Evolutionary conservation across 306 rosid species (phyloP).

Genomic region (Arachis hypogaea): DNA sequence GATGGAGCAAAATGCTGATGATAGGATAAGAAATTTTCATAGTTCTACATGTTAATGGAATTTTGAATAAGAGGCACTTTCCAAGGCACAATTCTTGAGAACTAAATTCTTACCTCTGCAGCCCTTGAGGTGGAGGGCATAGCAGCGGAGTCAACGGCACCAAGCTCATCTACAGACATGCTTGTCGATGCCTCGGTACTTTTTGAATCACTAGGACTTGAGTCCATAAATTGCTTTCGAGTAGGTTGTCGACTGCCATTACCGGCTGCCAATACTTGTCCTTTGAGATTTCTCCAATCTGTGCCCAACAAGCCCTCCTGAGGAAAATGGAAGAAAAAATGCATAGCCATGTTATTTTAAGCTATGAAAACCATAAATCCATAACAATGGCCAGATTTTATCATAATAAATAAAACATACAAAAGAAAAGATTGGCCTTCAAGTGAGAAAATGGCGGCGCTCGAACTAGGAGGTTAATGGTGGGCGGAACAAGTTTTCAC

Average conservation of each 20-base stretch:
- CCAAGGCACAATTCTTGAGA: slow-evolving; percentile 10
- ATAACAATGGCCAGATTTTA: slow-evolving; percentile 1
- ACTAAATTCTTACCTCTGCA: slow-evolving; percentile 65
- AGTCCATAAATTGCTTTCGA: slow-evolving; percentile 75
- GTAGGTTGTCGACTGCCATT: slow-evolving; percentile 65
- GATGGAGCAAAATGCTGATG: background rate
- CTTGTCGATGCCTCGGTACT: slow-evolving; percentile 87
- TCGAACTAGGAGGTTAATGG: background rate
- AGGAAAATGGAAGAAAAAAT: slow-evolving; percentile 23
- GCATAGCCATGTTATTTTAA: background rate
- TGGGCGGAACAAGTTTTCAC: background rate
- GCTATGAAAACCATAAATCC: slow-evolving; percentile 29
- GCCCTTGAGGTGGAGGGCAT: slow-evolving; percentile 83
- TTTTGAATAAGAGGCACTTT: background rate
- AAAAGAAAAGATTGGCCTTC: background rate
- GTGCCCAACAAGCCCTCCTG: slow-evolving; percentile 73
- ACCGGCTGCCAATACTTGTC: slow-evolving; percentile 73
- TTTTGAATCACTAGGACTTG: slow-evolving; percentile 78
- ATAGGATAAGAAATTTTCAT: background rate
- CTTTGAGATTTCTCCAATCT: slow-evolving; percentile 90
- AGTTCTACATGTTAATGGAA: slow-evolving; percentile 2
- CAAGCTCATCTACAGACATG: slow-evolving; percentile 73
- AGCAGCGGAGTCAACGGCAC: slow-evolving; percentile 74
- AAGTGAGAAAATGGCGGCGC: background rate
- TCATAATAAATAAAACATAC: background rate